Evolutionary conservation across 208 protist genomes (phyloP).

Genomic region (Borovskyia barvae): DNA sequence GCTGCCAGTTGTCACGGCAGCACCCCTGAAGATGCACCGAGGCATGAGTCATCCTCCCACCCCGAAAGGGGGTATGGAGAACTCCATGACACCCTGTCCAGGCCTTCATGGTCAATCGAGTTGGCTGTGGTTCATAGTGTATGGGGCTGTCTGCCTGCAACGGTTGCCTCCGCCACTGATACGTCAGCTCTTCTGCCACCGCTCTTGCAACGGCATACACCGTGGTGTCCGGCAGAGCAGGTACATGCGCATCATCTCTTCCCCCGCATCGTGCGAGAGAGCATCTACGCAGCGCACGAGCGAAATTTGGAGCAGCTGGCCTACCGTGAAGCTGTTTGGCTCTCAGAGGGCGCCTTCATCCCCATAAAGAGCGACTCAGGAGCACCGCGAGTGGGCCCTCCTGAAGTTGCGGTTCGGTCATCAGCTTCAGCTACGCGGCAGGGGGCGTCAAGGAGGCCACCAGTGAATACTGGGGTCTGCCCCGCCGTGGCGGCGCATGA

Average conservation of each 20-base stretch:
- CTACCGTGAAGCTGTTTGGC: constrained; percentile 8
- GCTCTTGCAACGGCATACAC: neutral
- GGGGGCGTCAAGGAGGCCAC: too few relatives aligned
- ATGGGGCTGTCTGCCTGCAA: constrained; percentile 1
- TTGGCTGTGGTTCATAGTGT: constrained; percentile 7
- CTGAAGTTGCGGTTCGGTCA: neutral
- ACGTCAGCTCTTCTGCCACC: neutral
- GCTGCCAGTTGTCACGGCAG: too few relatives aligned
- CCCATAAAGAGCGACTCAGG: too few relatives aligned
- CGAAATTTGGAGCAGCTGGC: constrained; percentile 11
- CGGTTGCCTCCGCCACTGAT: neutral
- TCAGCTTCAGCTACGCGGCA: too few relatives aligned
- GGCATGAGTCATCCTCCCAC: too few relatives aligned
- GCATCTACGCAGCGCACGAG: constrained; percentile 19
- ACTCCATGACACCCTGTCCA: too few relatives aligned
- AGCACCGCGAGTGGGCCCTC: neutral
- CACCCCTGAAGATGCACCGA: too few relatives aligned
- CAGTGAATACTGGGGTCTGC: too few relatives aligned
- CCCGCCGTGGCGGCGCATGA: constrained; percentile 5
- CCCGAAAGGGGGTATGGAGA: too few relatives aligned
- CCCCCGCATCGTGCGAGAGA: constrained; percentile 13
- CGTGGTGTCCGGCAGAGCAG: constrained; percentile 10
- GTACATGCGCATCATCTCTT: constrained; percentile 17
- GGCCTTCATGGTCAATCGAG: too few relatives aligned
- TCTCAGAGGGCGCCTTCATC: neutral